These are phyloP conservation scores for Ganoderma boninense DNA, from an alignment of 1,284 basidiomycete genomes.

Conservation along the genomic window DNA sequence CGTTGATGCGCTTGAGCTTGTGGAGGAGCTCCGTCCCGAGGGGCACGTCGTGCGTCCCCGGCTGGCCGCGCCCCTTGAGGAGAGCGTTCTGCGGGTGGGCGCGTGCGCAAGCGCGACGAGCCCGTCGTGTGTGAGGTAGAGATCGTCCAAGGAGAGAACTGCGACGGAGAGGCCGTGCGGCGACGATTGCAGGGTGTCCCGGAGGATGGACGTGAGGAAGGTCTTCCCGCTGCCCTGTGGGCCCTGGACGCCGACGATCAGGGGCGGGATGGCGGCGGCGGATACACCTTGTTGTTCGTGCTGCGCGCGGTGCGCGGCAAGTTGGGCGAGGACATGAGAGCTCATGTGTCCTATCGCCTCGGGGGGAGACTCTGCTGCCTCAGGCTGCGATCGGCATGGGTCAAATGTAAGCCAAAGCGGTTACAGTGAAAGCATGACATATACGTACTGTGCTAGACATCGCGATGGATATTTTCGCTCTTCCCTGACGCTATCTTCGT, in stretches of 20 bases:
- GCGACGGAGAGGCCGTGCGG: constrained; percentile 66
- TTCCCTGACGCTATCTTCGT: not conserved
- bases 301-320: constrained; percentile 38
- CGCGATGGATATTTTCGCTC: not conserved
- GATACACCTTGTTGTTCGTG: not conserved
- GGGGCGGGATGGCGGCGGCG: constrained; percentile 46
- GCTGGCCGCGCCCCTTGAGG: constrained; percentile 82
- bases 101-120: constrained; percentile 61
- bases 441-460: not conserved
- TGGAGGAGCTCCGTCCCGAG: constrained; percentile 66
- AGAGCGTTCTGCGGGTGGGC: constrained; percentile 70
- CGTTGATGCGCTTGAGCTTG: constrained; percentile 58
- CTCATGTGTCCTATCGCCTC: constrained; percentile 47
- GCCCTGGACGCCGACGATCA: constrained; percentile 86
- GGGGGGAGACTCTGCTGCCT: not conserved
- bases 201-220: constrained; percentile 67
- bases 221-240: constrained; percentile 90
- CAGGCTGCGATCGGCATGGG: not conserved
- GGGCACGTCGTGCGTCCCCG: constrained; percentile 86
- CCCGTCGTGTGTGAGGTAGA: constrained; percentile 78
- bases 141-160: constrained; percentile 85
- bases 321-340: constrained; percentile 53
- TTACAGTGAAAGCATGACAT: not conserved
- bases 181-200: constrained; percentile 53
- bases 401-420: not conserved